These are phyloP conservation scores for Leptographium procerum DNA, from an alignment of 2,329 filamentous ascomycete species.

Conservation along the genomic window DNA sequence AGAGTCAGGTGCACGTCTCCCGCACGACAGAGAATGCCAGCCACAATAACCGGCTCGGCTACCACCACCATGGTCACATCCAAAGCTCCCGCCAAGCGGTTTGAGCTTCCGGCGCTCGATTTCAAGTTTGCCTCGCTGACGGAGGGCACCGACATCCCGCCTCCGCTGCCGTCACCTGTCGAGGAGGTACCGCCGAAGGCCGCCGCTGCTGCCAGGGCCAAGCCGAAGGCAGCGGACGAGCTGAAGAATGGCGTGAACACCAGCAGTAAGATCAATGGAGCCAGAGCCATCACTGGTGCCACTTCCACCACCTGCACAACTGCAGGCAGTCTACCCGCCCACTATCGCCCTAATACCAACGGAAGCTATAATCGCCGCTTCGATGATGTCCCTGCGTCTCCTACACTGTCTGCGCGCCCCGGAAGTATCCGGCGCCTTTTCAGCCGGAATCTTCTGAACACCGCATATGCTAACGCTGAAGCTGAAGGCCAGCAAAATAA, in stretches of 20 bases:
- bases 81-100: constrained; percentile 19
- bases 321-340: constrained; percentile 18
- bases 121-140: constrained; percentile 49
- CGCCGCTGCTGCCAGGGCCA: constrained; percentile 11
- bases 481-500: constrained; percentile 21
- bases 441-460: constrained; percentile 43
- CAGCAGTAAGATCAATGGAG: constrained; percentile 30
- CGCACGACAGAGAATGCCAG: constrained; percentile 11
- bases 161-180: constrained; percentile 43
- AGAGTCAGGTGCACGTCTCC: not conserved
- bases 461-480: constrained; percentile 39
- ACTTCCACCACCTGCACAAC: not conserved
- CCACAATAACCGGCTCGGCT: constrained; percentile 14
- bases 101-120: constrained; percentile 47
- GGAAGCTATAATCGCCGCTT: constrained; percentile 36
- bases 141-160: constrained; percentile 49
- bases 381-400: constrained; percentile 41
- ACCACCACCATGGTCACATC: constrained; percentile 9
- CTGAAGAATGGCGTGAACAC: constrained; percentile 11
- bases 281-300: constrained; percentile 14
- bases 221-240: constrained; percentile 4
- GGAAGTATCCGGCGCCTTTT: constrained; percentile 47
- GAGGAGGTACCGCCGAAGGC: constrained; percentile 28
- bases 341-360: constrained; percentile 18
- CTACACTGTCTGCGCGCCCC: constrained; percentile 37